phyloP scores from a whole-genome alignment of 2,329 filamentous ascomycete species.

The Dactylellina parvicollis region DNA sequence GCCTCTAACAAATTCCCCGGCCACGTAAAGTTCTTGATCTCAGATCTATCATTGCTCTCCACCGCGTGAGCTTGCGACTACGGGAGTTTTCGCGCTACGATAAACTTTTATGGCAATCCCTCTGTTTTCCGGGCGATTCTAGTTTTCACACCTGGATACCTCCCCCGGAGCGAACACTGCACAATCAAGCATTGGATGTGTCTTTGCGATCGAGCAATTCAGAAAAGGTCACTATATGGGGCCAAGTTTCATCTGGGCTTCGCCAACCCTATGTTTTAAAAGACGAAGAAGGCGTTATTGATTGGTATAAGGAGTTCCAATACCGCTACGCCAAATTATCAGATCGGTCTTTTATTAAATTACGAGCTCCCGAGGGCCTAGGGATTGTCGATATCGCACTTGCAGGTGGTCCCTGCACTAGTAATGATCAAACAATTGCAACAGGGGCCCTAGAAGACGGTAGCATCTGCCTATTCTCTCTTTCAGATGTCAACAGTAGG shows the following conservation, averaged over 20 bases:
- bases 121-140: slow-evolving; percentile 15
- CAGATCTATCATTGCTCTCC: slow-evolving; percentile 31
- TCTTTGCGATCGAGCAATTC: neutral
- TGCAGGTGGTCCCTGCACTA: slow-evolving; percentile 5
- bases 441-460: slow-evolving; percentile 55
- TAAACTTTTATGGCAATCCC: slow-evolving; percentile 26
- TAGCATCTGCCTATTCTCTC: slow-evolving; percentile 55
- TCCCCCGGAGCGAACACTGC: neutral
- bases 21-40: slow-evolving; percentile 35
- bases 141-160: neutral
- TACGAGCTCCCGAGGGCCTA: slow-evolving; percentile 47
- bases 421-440: slow-evolving; percentile 37
- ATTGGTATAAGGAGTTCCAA: slow-evolving; percentile 58
- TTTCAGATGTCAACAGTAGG: slow-evolving; percentile 37
- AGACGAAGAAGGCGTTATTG: slow-evolving; percentile 49
- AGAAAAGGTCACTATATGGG: slow-evolving; percentile 10
- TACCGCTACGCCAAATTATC: slow-evolving; percentile 55
- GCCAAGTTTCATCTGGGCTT: neutral
- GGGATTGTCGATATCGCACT: slow-evolving; percentile 55
- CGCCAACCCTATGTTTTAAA: slow-evolving; percentile 28
- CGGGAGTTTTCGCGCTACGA: slow-evolving; percentile 47
- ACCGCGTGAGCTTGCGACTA: slow-evolving; percentile 43
- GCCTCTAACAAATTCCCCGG: neutral
- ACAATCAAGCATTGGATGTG: neutral
- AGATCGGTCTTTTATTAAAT: slow-evolving; percentile 45